Conservation (phyloP, 1,139 yeast species). For the Blastobotrys persicus region DNA sequence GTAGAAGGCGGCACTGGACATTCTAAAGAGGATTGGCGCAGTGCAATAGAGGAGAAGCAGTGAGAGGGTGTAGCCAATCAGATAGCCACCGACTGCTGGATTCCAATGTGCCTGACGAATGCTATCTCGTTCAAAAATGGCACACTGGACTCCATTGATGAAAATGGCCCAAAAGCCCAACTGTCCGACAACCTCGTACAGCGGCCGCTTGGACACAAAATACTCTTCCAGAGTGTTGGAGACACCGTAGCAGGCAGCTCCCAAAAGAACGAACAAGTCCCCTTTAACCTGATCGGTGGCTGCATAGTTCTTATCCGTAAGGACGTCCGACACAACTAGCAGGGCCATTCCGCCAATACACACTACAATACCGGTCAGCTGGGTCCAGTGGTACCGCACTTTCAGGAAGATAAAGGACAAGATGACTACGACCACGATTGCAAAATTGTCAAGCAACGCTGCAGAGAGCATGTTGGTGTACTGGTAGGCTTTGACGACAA, state of each 20-base stretch:
- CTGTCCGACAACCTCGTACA: slow-evolving; percentile 45
- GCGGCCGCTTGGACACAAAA: slow-evolving; percentile 44
- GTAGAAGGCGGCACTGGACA: slow-evolving; percentile 48
- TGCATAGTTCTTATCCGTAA: slow-evolving; percentile 41
- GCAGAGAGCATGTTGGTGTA: slow-evolving; percentile 46
- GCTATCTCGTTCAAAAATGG: slow-evolving; percentile 42
- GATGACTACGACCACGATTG: slow-evolving; percentile 45
- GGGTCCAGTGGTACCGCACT: slow-evolving; percentile 47
- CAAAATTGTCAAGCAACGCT: slow-evolving; percentile 44
- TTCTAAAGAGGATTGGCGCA: slow-evolving; percentile 44
- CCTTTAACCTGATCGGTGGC: slow-evolving; percentile 44
- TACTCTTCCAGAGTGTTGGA: slow-evolving; percentile 45
- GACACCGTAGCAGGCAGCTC: slow-evolving; percentile 45
- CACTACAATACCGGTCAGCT: slow-evolving; percentile 41
- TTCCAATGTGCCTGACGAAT: slow-evolving; percentile 41
- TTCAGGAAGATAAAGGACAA: slow-evolving; percentile 42
- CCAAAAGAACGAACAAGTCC: slow-evolving; percentile 44
- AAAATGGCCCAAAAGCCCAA: slow-evolving; percentile 43
- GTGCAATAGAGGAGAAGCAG: slow-evolving; percentile 41
- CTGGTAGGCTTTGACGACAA: slow-evolving; percentile 44
- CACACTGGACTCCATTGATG: slow-evolving; percentile 45
- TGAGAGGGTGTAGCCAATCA: slow-evolving; percentile 43
- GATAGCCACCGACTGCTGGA: slow-evolving; percentile 42
- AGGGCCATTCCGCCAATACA: slow-evolving; percentile 46
- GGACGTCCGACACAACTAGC: slow-evolving; percentile 40